A percentile compares a stretch with the other conserved stretches of the same genome.
Conservation (phyloP, 2,329 filamentous ascomycete genomes). For the Triangularia setosa region DNA sequence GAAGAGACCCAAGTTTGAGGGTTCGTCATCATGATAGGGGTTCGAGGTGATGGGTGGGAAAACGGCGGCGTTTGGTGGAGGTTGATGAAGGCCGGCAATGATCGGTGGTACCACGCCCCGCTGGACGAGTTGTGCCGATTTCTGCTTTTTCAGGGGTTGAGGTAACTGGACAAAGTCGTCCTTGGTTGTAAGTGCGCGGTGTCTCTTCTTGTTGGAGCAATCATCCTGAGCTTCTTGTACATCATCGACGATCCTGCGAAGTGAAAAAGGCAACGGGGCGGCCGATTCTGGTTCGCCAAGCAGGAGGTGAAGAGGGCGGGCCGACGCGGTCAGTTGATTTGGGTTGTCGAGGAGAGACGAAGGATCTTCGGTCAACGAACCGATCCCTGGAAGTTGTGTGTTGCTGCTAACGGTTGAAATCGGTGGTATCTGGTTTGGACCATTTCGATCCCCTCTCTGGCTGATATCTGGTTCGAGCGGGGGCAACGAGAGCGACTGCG, state of each 20-base stretch:
- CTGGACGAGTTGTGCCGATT: slow-evolving; percentile 52
- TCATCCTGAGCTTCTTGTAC: slow-evolving; percentile 42
- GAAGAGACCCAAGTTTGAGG: slow-evolving; percentile 38
- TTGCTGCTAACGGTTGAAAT: slow-evolving; percentile 20
- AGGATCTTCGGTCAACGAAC: slow-evolving; percentile 12
- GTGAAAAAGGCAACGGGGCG: slow-evolving; percentile 39
- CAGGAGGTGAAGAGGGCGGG: slow-evolving; percentile 39
- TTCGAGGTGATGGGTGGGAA: slow-evolving; percentile 60
- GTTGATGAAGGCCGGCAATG: slow-evolving; percentile 61
- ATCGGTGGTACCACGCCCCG: slow-evolving; percentile 55
- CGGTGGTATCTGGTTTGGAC: slow-evolving; percentile 29
- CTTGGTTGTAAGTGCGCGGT: slow-evolving; percentile 44
- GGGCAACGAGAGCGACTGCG: slow-evolving; percentile 38
- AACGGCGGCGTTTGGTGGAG: slow-evolving; percentile 57
- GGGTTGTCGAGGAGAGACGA: slow-evolving; percentile 18
- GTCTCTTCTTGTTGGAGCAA: slow-evolving; percentile 51
- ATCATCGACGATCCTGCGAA: slow-evolving; percentile 47
- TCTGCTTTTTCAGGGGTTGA: slow-evolving; percentile 62
- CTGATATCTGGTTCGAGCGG: slow-evolving; percentile 50
- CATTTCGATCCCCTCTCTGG: slow-evolving; percentile 38
- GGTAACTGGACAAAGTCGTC: slow-evolving; percentile 63
- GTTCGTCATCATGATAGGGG: slow-evolving; percentile 48
- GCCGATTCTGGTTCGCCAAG: slow-evolving; percentile 34
- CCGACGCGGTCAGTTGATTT: slow-evolving; percentile 16
- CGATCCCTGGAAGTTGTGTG: slow-evolving; percentile 17